Percentiles rank a stretch among this genome's conserved stretches.
Evolutionary conservation across 2,329 filamentous ascomycete species (phyloP).

Genomic region (Rutstroemia sp.): DNA sequence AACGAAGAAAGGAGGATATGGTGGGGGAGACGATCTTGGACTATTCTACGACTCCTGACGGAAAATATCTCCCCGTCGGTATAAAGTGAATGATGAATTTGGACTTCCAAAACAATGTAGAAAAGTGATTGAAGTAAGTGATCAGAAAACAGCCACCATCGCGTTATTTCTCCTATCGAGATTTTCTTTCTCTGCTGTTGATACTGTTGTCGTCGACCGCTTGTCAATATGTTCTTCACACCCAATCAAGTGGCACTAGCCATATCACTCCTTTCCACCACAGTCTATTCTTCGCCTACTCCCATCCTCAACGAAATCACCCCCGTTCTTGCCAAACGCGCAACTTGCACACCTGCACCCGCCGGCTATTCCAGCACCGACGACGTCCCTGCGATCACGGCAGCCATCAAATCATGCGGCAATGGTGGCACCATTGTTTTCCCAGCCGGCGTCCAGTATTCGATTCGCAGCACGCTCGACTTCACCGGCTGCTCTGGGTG

Average conservation of each 20-base stretch:
- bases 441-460: slow-evolving; percentile 35
- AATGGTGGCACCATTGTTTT: slow-evolving; percentile 39
- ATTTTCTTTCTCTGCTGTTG: too few species aligned
- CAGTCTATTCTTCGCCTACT: neutral
- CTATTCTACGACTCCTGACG: too few species aligned
- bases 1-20: too few species aligned
- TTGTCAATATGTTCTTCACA: neutral
- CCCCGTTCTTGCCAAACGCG: slow-evolving; percentile 14
- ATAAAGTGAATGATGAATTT: too few species aligned
- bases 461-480: slow-evolving; percentile 36
- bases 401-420: slow-evolving; percentile 33
- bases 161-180: too few species aligned
- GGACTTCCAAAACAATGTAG: too few species aligned
- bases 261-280: neutral
- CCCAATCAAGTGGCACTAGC: neutral
- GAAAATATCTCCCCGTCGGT: too few species aligned
- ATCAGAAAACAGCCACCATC: too few species aligned
- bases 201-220: neutral
- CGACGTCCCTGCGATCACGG: slow-evolving; percentile 37
- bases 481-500: slow-evolving; percentile 37
- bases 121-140: too few species aligned
- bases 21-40: too few species aligned
- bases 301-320: neutral
- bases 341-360: slow-evolving; percentile 19
- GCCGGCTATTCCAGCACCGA: slow-evolving; percentile 27